A percentile compares a stretch with the other conserved stretches of the same genome.
phyloP scores from a whole-genome alignment of 257 asterid genomes.

The Plectranthus barbatus region DNA sequence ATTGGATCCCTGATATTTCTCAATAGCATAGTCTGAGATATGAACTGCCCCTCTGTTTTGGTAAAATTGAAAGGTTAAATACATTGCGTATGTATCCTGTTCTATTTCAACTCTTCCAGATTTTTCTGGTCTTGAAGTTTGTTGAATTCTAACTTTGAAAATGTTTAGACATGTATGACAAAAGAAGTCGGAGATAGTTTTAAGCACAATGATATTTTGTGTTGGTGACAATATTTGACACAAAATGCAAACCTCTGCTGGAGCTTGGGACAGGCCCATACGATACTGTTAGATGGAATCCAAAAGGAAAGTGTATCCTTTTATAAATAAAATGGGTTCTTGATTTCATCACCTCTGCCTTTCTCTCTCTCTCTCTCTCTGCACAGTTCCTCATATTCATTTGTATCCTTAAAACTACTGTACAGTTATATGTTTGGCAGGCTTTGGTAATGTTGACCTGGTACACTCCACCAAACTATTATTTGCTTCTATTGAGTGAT shows the following conservation, averaged over 20 bases:
- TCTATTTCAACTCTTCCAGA: background rate
- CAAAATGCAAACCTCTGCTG: slow-evolving; percentile 80
- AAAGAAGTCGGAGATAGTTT: slow-evolving; percentile 1
- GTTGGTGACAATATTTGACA: slow-evolving; percentile 90
- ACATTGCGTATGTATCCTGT: background rate
- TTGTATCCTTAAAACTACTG: slow-evolving; percentile 50
- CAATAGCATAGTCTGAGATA: background rate
- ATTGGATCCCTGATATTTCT: background rate
- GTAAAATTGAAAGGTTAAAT: slow-evolving; percentile 5
- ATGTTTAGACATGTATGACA: background rate
- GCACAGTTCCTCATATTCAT: slow-evolving; percentile 1
- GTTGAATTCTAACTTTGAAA: background rate
- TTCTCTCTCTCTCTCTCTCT: slow-evolving; percentile 9
- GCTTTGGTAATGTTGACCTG: slow-evolving; percentile 97
- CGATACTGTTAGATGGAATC: slow-evolving; percentile 96
- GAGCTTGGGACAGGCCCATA: slow-evolving; percentile 97
- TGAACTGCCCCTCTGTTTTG: background rate
- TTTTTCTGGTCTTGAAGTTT: background rate
- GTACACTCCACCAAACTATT: slow-evolving; percentile 34
- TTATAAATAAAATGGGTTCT: background rate
- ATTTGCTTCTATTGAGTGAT: slow-evolving; percentile 5
- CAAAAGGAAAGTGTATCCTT: slow-evolving; percentile 98
- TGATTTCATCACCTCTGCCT: background rate
- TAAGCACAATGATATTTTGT: too few relatives aligned
- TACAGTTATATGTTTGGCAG: slow-evolving; percentile 90